Base-by-base conservation (phyloP, 2,329 filamentous ascomycete species). In the Exophiala xenobiotica region DNA sequence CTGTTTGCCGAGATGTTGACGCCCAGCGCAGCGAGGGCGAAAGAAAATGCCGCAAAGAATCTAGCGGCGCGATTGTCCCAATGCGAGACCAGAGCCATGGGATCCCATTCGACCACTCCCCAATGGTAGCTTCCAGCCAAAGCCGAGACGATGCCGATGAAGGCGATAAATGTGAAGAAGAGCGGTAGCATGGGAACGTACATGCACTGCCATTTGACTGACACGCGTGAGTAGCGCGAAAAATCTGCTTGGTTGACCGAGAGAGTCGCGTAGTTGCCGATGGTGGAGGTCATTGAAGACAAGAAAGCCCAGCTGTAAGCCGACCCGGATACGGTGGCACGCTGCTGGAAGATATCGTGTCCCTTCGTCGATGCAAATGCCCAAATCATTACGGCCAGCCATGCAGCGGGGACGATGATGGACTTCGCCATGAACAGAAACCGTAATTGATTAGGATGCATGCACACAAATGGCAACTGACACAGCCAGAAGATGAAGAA, bases 301-400 rank as follows among this genome's bases (percentile, higher is more conserved):
- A 53, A 24, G 26, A 48, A 56, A 8, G 29, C 33, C 74, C 77
- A 81, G 38, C 73, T 74, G 58, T 81, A 82, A 27, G 73, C 68
- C 8, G 71, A 71, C 0, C 78, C 78, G 1, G 66, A 65, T 2
- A 80, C 65, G 0, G 69, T 74, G 2, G 74, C 58, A 16, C 68
- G 70, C 52, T 78, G 72, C n/a, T 69, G 56, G 48, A 76, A 77
- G 49, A 80, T 67, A 2, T 63, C 67, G 3, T 77, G 72, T 14
- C 78, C 77, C 4, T 78, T 77, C 43, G 79, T 78, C 3, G 72
- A 68, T 1, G 77, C 74, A 50, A 86, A 75, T 3, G 78, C 78
- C 82, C 82, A 86, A 39, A 82, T 78, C 61, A 86, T 72, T 18
- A 82, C 83, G 1, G 78, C 80, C 51, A 86, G 73, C 63, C 80